A percentile compares a stretch with the other conserved stretches of the same genome.
Conservation (phyloP, 1,284 basidiomycete species). For the Microbotryum silenes-acaulis region DNA sequence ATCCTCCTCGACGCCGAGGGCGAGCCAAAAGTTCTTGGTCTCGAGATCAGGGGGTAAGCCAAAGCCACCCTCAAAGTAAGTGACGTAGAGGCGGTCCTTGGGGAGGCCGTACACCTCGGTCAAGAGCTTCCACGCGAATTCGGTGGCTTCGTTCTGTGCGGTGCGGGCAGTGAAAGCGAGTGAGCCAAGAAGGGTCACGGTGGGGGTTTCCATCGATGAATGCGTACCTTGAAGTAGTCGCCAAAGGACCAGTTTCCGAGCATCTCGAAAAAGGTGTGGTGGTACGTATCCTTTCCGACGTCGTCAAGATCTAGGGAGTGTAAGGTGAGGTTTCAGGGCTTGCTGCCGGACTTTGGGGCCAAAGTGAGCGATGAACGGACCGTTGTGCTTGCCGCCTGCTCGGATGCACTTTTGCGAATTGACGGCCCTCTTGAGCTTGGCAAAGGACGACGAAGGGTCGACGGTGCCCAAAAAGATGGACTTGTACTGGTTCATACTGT, state of each 20-base stretch:
- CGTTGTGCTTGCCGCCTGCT: slow-evolving; percentile 97
- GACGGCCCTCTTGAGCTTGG: slow-evolving; percentile 83
- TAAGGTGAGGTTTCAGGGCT: neutral
- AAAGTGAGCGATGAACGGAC: slow-evolving; percentile 44
- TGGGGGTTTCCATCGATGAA: neutral
- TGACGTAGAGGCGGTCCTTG: slow-evolving; percentile 87
- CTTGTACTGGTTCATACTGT: slow-evolving; percentile 92
- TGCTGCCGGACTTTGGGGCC: neutral
- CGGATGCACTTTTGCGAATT: slow-evolving; percentile 98
- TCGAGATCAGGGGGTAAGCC: slow-evolving; percentile 86
- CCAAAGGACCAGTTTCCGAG: slow-evolving; percentile 99
- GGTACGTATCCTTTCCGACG: slow-evolving; percentile 78
- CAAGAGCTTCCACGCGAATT: slow-evolving; percentile 88
- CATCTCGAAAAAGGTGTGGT: slow-evolving; percentile 98
- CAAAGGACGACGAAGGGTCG: slow-evolving; percentile 80
- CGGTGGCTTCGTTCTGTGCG: slow-evolving; percentile 76
- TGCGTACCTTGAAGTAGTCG: slow-evolving; percentile 91
- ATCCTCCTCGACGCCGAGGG: slow-evolving; percentile 75
- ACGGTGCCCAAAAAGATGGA: slow-evolving; percentile 92
- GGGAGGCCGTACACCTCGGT: slow-evolving; percentile 82
- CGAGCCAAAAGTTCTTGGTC: slow-evolving; percentile 71
- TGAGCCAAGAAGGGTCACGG: neutral
- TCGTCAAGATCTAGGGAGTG: slow-evolving; percentile 74
- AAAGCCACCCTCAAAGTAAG: slow-evolving; percentile 92
- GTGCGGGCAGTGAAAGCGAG: neutral